Conservation (phyloP, 2,329 filamentous ascomycete genomes). For the Fusarium sacchari region DNA sequence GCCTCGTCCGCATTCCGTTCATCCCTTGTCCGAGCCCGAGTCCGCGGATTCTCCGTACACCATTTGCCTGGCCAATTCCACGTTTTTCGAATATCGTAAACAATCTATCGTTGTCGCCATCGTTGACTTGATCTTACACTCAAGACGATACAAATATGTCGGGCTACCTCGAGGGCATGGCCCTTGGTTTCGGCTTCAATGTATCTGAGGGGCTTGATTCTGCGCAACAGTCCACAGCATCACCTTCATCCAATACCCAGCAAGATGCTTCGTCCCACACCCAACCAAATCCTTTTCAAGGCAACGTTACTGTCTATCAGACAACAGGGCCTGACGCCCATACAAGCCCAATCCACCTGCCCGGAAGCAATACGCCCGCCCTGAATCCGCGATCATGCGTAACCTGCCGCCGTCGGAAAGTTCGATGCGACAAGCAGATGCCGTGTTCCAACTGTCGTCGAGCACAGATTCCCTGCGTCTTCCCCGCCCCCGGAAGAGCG, state of each 20-base stretch:
- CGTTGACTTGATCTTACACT: background rate
- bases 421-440: conserved; percentile 82
- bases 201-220: conserved; percentile 35
- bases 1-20: conserved; percentile 11
- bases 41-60: conserved; percentile 24
- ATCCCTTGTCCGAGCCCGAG: conserved; percentile 14
- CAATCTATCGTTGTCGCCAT: background rate
- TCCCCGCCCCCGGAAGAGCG: conserved; percentile 77
- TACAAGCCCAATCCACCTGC: conserved; percentile 48
- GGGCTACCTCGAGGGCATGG: conserved; percentile 36
- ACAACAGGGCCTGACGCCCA: conserved; percentile 54
- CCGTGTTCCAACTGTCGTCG: conserved; percentile 80
- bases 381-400: conserved; percentile 62
- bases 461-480: conserved; percentile 76
- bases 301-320: conserved; percentile 53
- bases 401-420: conserved; percentile 67
- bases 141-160: conserved; percentile 34
- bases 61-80: conserved; percentile 11
- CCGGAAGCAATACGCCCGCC: conserved; percentile 49
- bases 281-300: conserved; percentile 38
- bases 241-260: conserved; percentile 39
- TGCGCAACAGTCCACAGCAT: conserved; percentile 33
- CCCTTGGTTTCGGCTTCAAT: conserved; percentile 42
- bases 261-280: conserved; percentile 32
- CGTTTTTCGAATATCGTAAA: conserved; percentile 6